Evolutionary conservation across 2,329 filamentous ascomycete genomes (phyloP).

Genomic region (Blastomyces percursus): DNA sequence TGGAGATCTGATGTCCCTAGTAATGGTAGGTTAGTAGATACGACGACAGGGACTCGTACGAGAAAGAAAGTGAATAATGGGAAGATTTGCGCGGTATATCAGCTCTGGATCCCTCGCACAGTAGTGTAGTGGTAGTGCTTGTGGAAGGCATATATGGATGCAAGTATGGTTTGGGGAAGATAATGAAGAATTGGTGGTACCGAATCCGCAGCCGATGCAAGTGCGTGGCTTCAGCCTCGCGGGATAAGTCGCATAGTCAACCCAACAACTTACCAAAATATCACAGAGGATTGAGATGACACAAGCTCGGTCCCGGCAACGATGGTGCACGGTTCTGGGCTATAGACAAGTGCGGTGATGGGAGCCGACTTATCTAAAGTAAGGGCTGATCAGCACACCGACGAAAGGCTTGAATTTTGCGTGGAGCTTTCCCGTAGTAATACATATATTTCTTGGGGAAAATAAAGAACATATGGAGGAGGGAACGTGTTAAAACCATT

Average conservation of each 20-base stretch:
- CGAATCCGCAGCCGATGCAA: neutral
- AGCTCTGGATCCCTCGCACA: neutral
- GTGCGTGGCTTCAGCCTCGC: constrained; percentile 1
- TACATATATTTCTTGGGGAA: neutral
- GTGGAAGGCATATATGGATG: neutral
- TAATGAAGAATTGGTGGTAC: neutral
- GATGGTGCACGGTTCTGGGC: constrained; percentile 36
- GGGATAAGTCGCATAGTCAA: neutral
- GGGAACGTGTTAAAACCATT: neutral
- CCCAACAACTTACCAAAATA: constrained; percentile 34
- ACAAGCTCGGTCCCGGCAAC: constrained; percentile 47
- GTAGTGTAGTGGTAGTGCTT: neutral
- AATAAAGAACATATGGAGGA: neutral
- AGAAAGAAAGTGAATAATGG: neutral
- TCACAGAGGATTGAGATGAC: constrained; percentile 32
- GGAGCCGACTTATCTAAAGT: constrained; percentile 37
- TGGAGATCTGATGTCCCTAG: constrained; percentile 36
- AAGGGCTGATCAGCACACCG: constrained; percentile 4
- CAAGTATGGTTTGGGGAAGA: neutral
- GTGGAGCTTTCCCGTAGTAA: neutral
- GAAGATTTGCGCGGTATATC: neutral
- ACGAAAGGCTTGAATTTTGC: constrained; percentile 5
- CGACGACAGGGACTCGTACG: constrained; percentile 1
- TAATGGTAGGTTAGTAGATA: constrained; percentile 20
- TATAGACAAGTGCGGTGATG: constrained; percentile 44